Evolutionary conservation across 1,284 basidiomycete genomes (phyloP).

Genomic region (Sanguinoderma infundibulare): DNA sequence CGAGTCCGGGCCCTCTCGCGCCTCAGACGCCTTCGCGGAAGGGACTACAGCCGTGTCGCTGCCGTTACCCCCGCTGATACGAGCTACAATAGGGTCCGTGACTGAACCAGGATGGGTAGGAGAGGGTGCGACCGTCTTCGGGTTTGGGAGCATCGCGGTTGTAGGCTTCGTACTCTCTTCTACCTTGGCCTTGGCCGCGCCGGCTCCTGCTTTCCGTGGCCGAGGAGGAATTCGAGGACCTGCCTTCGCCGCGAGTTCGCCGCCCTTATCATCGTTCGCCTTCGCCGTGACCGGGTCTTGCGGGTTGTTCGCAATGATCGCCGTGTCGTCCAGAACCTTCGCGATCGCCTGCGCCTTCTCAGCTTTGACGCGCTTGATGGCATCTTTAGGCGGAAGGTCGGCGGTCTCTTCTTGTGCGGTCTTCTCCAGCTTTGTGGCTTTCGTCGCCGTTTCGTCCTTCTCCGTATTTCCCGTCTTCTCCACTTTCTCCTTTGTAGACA

Average conservation of each 20-base stretch:
- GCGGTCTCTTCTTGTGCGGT: neutral
- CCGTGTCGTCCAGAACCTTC: neutral
- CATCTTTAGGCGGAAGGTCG: neutral
- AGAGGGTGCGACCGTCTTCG: neutral
- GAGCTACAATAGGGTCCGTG: neutral
- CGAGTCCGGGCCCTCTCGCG: no score
- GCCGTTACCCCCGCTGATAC: neutral
- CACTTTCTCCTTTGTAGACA: no score
- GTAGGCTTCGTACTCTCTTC: neutral
- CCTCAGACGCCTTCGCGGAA: no score
- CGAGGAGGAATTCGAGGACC: neutral
- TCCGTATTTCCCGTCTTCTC: neutral
- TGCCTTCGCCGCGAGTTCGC: neutral
- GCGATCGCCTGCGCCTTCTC: neutral
- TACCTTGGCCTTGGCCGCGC: neutral
- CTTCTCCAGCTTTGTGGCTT: no score
- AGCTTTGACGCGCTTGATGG: neutral
- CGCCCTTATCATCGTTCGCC: neutral
- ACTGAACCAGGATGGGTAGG: no score
- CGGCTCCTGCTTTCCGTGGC: neutral
- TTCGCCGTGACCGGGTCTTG: neutral
- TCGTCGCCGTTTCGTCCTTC: no score
- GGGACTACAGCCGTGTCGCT: neutral
- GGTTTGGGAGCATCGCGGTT: neutral
- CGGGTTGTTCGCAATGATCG: neutral